Evolutionary conservation across 2,329 filamentous ascomycete genomes (phyloP).

Genomic region (Aspergillus hiratsukae): DNA sequence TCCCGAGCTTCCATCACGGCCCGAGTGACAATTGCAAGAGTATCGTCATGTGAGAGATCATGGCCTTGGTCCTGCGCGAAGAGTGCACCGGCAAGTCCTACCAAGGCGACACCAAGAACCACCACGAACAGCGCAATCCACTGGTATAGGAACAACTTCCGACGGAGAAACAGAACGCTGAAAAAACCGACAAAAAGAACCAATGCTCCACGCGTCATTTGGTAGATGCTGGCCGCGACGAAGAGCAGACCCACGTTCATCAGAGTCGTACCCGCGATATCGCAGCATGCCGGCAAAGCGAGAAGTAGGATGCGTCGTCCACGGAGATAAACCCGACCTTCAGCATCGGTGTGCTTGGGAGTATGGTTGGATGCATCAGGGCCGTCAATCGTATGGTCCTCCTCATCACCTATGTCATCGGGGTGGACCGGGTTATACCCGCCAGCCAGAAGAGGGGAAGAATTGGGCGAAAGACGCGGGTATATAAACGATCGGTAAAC

Average conservation of each 20-base stretch:
- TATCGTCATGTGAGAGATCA: slow-evolving; percentile 27
- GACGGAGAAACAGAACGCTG: slow-evolving; percentile 82
- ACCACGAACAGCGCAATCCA: slow-evolving; percentile 87
- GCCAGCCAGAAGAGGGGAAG: slow-evolving; percentile 41
- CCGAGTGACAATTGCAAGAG: slow-evolving; percentile 29
- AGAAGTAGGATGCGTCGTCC: slow-evolving; percentile 72
- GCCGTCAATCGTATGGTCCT: slow-evolving; percentile 42
- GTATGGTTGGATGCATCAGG: slow-evolving; percentile 42
- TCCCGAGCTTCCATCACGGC: slow-evolving; percentile 40
- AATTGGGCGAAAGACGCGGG: slow-evolving; percentile 32
- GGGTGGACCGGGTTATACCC: slow-evolving; percentile 64
- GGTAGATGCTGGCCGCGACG: slow-evolving; percentile 93
- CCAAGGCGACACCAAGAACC: slow-evolving; percentile 79
- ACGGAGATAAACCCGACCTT: slow-evolving; percentile 57
- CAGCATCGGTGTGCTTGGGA: slow-evolving; percentile 51
- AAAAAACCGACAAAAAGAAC: slow-evolving; percentile 95
- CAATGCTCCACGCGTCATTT: slow-evolving; percentile 94
- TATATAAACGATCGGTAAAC: slow-evolving; percentile 58
- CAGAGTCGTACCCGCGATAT: slow-evolving; percentile 89
- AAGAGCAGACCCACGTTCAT: slow-evolving; percentile 96
- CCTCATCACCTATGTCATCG: slow-evolving; percentile 44
- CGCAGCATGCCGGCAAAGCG: slow-evolving; percentile 82
- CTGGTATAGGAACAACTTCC: slow-evolving; percentile 78
- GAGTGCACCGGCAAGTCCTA: slow-evolving; percentile 83
- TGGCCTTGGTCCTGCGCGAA: slow-evolving; percentile 56